Evolutionary conservation across 2,329 filamentous ascomycete genomes (phyloP).

Genomic region (Beauveria rudraprayagi): DNA sequence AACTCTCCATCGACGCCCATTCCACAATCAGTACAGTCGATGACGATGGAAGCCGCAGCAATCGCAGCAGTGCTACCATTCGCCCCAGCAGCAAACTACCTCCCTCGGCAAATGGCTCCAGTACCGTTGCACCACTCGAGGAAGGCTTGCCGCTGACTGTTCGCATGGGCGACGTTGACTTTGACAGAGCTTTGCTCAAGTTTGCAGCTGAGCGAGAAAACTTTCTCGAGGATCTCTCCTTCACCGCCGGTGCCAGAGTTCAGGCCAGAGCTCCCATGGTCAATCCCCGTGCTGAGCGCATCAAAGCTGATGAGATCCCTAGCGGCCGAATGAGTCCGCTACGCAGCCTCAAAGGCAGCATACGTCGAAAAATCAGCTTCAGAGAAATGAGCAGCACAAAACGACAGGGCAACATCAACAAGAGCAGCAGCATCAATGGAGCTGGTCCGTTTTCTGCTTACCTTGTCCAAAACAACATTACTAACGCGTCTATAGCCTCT

Average conservation of each 20-base stretch:
- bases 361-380: conserved; percentile 86
- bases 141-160: conserved; percentile 21
- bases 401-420: conserved; percentile 68
- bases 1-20: conserved; percentile 40
- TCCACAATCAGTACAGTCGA: conserved; percentile 49
- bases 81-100: conserved; percentile 31
- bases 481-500: conserved; percentile 38
- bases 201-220: conserved; percentile 93
- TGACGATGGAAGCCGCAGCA: conserved; percentile 54
- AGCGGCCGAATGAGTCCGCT: conserved; percentile 48
- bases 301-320: conserved; percentile 63
- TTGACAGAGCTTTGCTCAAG: conserved; percentile 85
- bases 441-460: conserved; percentile 29
- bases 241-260: conserved; percentile 74
- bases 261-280: conserved; percentile 63
- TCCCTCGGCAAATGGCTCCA: conserved; percentile 17
- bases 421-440: conserved; percentile 51
- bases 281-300: conserved; percentile 72
- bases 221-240: conserved; percentile 85
- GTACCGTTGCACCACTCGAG: conserved; percentile 16
- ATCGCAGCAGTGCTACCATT: conserved; percentile 59
- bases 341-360: conserved; percentile 66
- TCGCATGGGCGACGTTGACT: conserved; percentile 66
- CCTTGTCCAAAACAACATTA: conserved; percentile 3
- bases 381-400: conserved; percentile 93